A percentile compares a stretch with the other conserved stretches of the same genome.
phyloP scores from a whole-genome alignment of 1,139 yeast genomes.

The Nematodospora anomalae region DNA sequence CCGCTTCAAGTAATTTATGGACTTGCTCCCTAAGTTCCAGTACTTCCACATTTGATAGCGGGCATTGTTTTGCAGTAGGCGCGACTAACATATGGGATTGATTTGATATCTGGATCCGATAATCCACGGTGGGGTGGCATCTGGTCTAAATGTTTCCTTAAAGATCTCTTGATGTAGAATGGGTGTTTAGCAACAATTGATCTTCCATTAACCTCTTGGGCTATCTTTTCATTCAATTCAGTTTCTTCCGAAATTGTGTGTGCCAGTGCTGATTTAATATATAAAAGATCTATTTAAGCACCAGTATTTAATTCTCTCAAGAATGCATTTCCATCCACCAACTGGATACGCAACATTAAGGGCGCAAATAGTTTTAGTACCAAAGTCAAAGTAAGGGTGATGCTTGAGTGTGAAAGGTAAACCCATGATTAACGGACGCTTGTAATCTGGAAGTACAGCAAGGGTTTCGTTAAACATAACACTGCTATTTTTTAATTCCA shows the following conservation, averaged over 20 bases:
- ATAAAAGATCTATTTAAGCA: neutral
- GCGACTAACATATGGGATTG: neutral
- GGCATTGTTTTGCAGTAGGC: neutral
- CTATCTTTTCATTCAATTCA: neutral
- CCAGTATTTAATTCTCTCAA: neutral
- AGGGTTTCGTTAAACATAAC: neutral
- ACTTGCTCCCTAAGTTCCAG: neutral
- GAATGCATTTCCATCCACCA: neutral
- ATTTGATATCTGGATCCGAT: neutral
- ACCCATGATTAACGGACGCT: neutral
- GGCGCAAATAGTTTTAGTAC: neutral
- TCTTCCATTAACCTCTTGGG: neutral
- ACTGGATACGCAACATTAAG: neutral
- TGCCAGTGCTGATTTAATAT: neutral
- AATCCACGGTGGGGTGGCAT: neutral
- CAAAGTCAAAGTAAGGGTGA: neutral
- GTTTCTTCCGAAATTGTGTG: too few species aligned
- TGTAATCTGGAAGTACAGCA: neutral
- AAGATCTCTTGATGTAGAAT: conserved; percentile 1
- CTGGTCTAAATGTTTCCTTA: neutral
- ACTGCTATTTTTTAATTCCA: neutral
- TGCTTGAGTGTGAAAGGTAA: neutral
- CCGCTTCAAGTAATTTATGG: neutral
- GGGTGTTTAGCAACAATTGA: neutral
- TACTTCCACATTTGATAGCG: neutral